Conservation (phyloP, 805 yeast genomes). For the Phaffomyces thermotolerans region DNA sequence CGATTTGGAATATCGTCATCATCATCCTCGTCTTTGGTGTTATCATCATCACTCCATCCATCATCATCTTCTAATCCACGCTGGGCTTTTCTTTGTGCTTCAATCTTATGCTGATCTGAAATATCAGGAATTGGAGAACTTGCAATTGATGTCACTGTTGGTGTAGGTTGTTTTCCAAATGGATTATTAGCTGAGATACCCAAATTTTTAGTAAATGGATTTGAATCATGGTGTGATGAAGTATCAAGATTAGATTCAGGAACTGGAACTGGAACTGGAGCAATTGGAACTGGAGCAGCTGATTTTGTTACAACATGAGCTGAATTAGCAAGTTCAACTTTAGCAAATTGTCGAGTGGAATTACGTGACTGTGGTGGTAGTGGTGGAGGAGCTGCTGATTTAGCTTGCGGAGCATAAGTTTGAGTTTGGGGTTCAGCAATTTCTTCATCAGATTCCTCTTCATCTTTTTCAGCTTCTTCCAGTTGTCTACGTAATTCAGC, state of each 20-base stretch:
- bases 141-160: constrained; percentile 13
- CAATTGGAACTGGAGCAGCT: constrained; percentile 7
- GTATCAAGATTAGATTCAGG: neutral
- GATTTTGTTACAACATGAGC: constrained; percentile 8
- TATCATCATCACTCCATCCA: constrained; percentile 28
- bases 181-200: constrained; percentile 38
- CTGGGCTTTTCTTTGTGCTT: constrained; percentile 67
- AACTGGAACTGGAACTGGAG: neutral
- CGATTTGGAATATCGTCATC: constrained; percentile 28
- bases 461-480: constrained; percentile 43
- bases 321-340: no score
- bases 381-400: constrained; percentile 9
- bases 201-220: constrained; percentile 19
- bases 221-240: constrained; percentile 19
- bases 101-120: constrained; percentile 55
- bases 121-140: neutral
- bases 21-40: constrained; percentile 22
- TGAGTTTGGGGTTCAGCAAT: constrained; percentile 5
- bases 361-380: constrained; percentile 7
- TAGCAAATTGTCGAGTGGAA: neutral
- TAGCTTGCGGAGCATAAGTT: neutral
- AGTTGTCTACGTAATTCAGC: constrained; percentile 53
- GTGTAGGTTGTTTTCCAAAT: constrained; percentile 34
- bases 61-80: constrained; percentile 37
- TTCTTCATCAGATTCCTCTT: constrained; percentile 32